phyloP scores from a whole-genome alignment of 108 stramenopile species.

The Schizochytrium sp. region DNA sequence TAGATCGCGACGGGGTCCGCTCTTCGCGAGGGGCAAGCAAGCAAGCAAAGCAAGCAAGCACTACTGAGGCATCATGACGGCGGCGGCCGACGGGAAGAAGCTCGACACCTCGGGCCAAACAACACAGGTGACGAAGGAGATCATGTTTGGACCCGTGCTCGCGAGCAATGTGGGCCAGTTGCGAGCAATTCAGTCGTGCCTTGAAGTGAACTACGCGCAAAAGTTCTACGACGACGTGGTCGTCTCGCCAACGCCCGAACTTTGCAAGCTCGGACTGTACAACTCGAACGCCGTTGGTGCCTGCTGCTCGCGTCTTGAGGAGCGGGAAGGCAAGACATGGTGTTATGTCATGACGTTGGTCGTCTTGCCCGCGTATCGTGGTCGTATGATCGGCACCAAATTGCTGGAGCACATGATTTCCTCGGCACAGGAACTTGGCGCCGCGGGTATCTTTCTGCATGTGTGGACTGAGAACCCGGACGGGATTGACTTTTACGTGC shows the following conservation, averaged over 20 bases:
- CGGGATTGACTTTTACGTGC: constrained; percentile 79
- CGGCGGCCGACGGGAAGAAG: no score
- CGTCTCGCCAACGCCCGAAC: not conserved
- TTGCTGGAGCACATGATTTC: constrained; percentile 71
- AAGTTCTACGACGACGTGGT: not conserved
- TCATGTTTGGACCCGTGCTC: not conserved
- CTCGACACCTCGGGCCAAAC: not conserved
- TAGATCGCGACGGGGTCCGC: no score
- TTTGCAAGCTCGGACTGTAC: not conserved
- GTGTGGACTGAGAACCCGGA: constrained; percentile 85
- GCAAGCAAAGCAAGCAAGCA: no score
- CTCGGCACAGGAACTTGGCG: not conserved
- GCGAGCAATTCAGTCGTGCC: not conserved
- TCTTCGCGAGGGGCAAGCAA: no score
- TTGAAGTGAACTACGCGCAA: not conserved
- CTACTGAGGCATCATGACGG: no score
- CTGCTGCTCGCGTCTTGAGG: constrained; percentile 38
- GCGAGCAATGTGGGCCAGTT: not conserved
- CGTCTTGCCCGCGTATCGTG: constrained; percentile 82
- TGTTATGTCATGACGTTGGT: constrained; percentile 94
- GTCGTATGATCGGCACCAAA: constrained; percentile 74
- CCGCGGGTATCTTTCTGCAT: constrained; percentile 67
- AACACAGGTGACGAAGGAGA: not conserved
- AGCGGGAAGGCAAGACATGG: constrained; percentile 26
- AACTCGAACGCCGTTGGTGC: constrained; percentile 29